Evolutionary conservation across 148 eudicot genomes (phyloP), one percentile per base, ranked within the genome.

Genomic region (Bassia scoparia): DNA sequence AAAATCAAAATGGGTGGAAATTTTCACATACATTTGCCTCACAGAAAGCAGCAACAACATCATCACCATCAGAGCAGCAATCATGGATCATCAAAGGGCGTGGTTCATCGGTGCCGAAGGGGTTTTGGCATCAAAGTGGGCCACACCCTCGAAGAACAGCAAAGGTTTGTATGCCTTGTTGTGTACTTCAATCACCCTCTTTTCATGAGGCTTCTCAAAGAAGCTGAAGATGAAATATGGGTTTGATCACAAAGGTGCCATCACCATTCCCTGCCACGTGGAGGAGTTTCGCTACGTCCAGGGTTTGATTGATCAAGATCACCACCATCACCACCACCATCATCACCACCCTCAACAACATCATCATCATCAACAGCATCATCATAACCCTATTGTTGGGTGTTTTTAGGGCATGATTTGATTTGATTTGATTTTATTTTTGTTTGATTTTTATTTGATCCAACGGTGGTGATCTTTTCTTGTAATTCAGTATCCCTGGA

Each of bases 211-310:
- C 76, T 87, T 35, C 77, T 87, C 7, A 87, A 85, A 59, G 91
- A 85, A 54, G 87, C 88, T 2, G 91, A 87, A 58, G 87, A 87
- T 2, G 91, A 79, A n/a, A 64, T 85, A 83, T 13, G 91, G 91
- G 2, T 87, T 87, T 43, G 80, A 83, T 55, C 90, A 87, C 26
- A 81, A 83, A 54, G 90, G 90, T 15, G 75, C 86, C 2, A 85
- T 87, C 53, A 83, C 85, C 1, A 81, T 87, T 16, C 88, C 90
- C 10, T 87, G 88, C 75, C 81, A 77, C 34, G 85, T 87, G 2
- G 80, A 83, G 38, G 82, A 85, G 33, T 87, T 87, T 73, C 76
- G 79, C n/a, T 70, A 67, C 53, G 86, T 87, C 18, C 81, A 67
- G 18, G 77, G 73, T 8, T 21, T 76, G 29, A 87, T 87, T 65